Evolutionary conservation across 1,284 basidiomycete species (phyloP).

Genomic region (Salmacisia buchloeana): DNA sequence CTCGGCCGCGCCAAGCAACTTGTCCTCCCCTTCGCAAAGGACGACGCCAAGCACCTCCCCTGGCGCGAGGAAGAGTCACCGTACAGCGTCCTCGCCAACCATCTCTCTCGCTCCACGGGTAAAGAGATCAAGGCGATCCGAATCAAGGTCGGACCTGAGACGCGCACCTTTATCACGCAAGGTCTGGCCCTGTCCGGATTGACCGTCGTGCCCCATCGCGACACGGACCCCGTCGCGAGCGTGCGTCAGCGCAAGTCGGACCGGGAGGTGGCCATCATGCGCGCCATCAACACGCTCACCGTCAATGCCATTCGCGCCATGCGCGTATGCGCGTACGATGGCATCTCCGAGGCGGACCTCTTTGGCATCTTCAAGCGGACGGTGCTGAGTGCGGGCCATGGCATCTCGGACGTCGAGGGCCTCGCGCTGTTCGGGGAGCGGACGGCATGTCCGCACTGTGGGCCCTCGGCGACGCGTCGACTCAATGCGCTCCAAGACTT

Average conservation of each 20-base stretch:
- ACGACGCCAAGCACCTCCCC: slow-evolving; percentile 58
- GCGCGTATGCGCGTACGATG: slow-evolving; percentile 61
- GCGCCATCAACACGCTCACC: slow-evolving; percentile 58
- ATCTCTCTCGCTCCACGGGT: slow-evolving; percentile 51
- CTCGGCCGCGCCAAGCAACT: slow-evolving; percentile 63
- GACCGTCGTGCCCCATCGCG: slow-evolving; percentile 21
- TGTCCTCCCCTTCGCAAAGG: slow-evolving; percentile 55
- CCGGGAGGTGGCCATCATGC: slow-evolving; percentile 11
- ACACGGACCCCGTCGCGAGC: neutral
- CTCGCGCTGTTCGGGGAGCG: slow-evolving; percentile 72
- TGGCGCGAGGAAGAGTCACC: slow-evolving; percentile 73
- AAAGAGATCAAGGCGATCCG: slow-evolving; percentile 35
- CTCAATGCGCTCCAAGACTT: slow-evolving; percentile 61
- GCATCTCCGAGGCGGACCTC: slow-evolving; percentile 71
- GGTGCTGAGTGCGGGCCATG: slow-evolving; percentile 48
- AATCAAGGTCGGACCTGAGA: slow-evolving; percentile 62
- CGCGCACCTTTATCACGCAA: slow-evolving; percentile 56
- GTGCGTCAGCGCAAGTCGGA: slow-evolving; percentile 1
- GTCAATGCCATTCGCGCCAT: slow-evolving; percentile 67
- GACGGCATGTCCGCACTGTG: slow-evolving; percentile 25
- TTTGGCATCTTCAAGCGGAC: slow-evolving; percentile 21
- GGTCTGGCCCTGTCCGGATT: slow-evolving; percentile 53
- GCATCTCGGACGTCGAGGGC: slow-evolving; percentile 60
- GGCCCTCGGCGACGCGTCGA: slow-evolving; percentile 56
- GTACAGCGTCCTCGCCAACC: slow-evolving; percentile 58